These are phyloP conservation scores for Gymnopus androsaceus DNA, from an alignment of 1,284 basidiomycete genomes.

Conservation along the genomic window DNA sequence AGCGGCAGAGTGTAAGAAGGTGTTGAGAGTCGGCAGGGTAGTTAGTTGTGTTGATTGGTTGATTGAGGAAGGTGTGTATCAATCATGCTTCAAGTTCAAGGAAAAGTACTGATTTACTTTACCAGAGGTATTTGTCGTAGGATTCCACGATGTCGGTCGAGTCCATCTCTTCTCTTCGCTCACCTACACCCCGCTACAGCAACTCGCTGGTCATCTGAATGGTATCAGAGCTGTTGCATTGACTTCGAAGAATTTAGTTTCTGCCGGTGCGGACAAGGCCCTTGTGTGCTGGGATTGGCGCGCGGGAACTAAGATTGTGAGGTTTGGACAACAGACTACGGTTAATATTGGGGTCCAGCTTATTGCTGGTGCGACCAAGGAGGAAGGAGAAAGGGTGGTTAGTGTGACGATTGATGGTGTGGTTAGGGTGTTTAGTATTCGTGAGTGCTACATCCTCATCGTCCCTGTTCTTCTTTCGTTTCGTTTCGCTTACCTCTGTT, in stretches of 20 bases:
- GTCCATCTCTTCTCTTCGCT: slow-evolving; percentile 78
- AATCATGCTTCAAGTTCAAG: no score
- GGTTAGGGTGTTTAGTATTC: slow-evolving; percentile 87
- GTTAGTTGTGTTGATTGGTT: slow-evolving; percentile 90
- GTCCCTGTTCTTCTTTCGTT: not conserved
- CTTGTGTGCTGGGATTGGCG: slow-evolving; percentile 93
- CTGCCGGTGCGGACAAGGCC: slow-evolving; percentile 78
- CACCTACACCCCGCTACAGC: slow-evolving; percentile 79
- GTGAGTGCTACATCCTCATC: slow-evolving; percentile 44
- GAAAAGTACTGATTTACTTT: not conserved
- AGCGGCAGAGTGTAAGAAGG: slow-evolving; percentile 77
- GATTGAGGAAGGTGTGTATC: slow-evolving; percentile 64
- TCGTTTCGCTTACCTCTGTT: not conserved
- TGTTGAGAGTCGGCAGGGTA: slow-evolving; percentile 79
- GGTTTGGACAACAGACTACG: slow-evolving; percentile 92
- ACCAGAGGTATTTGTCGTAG: slow-evolving; percentile 41
- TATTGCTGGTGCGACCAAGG: slow-evolving; percentile 50
- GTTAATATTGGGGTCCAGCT: slow-evolving; percentile 90
- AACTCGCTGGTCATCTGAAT: slow-evolving; percentile 81
- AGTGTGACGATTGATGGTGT: slow-evolving; percentile 92
- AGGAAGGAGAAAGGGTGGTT: slow-evolving; percentile 78
- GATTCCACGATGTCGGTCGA: slow-evolving; percentile 50
- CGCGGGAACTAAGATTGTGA: slow-evolving; percentile 81
- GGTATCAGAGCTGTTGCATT: slow-evolving; percentile 85
- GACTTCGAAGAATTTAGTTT: slow-evolving; percentile 82